Base-by-base conservation (phyloP, 1,284 basidiomycete species). In the Melampsora americana region DNA sequence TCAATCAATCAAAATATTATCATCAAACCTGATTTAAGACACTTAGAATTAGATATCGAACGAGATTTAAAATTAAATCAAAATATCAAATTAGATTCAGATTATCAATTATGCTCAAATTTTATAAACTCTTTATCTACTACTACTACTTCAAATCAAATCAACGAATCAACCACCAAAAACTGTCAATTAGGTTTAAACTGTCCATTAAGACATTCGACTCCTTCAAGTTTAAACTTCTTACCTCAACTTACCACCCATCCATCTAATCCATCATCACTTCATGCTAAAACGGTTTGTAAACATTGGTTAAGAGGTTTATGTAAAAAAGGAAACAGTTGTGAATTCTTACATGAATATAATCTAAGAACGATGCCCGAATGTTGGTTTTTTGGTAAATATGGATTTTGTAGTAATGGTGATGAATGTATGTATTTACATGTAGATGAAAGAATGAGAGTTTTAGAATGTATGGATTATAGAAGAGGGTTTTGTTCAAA, bases 301-400 rank as follows among this genome's bases (percentile, higher is more conserved):
- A 99, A 99, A 85, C 96, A 99, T 85, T 99, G 95, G 92, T 88
- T 99, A 44, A 88, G 96, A 78, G 96, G 96, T 35, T 86, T 99
- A 56, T 99, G 96, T 85, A 99, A 99, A 85, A 99, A 99, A 84
- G 95, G 94, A 76, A 92, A 96, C 82, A 90, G 90, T 60, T 99
- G 96, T 86, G 96, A 99, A 85, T 99, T 99, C 84, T 87, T 99
- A 82, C 96, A 99, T 84, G 96, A 99, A 85, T 99, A 97, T 85
- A 97, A 99, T 83, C 87, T 99, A 77, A 86, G 95, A 79, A 90
- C 93, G 77, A 99, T 99, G 93, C 96, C 96, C n/a, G 93, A 97
- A 83, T 99, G 96, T 83, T 93, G 95, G 88, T 98, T 95, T 93
- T 99, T 90, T 83, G 93, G 93, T 77, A 96, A 96, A 83, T 95